phyloP scores from a whole-genome alignment of 208 protist genomes.

The Leishmania arabica region DNA sequence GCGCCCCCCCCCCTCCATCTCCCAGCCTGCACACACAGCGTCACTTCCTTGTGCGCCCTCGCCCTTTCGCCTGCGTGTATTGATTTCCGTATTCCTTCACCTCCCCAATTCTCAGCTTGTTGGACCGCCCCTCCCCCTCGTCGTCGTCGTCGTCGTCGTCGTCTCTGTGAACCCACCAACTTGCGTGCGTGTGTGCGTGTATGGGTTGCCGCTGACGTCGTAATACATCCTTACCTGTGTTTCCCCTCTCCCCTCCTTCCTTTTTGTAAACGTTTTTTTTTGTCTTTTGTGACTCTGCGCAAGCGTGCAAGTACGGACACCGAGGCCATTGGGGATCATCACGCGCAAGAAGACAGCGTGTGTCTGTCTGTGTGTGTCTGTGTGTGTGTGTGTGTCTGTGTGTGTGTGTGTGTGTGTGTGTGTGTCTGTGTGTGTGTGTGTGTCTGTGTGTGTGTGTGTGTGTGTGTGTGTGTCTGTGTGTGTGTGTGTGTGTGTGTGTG shows the following conservation, averaged over 20 bases:
- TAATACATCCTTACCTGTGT: background rate
- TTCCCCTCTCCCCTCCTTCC: background rate
- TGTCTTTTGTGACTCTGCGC: background rate
- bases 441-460: no score
- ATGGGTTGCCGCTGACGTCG: background rate
- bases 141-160: background rate
- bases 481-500: no score
- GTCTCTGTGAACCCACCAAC: background rate
- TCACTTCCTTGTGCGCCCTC: background rate
- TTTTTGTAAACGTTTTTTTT: background rate
- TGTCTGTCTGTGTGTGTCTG: no score
- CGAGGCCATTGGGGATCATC: background rate
- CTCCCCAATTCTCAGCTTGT: background rate
- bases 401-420: no score
- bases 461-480: no score
- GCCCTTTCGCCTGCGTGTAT: background rate
- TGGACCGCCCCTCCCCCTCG: background rate
- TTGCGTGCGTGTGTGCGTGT: background rate
- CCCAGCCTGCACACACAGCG: background rate
- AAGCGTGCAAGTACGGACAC: background rate
- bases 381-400: no score
- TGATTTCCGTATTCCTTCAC: background rate
- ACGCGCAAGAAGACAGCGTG: background rate
- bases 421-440: no score
- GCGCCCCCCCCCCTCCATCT: background rate